Percentiles rank a stretch among this genome's conserved stretches.
These are phyloP conservation scores for Talaromyces liani DNA, from an alignment of 495 filamentous ascomycete genomes.

Conservation along the genomic window DNA sequence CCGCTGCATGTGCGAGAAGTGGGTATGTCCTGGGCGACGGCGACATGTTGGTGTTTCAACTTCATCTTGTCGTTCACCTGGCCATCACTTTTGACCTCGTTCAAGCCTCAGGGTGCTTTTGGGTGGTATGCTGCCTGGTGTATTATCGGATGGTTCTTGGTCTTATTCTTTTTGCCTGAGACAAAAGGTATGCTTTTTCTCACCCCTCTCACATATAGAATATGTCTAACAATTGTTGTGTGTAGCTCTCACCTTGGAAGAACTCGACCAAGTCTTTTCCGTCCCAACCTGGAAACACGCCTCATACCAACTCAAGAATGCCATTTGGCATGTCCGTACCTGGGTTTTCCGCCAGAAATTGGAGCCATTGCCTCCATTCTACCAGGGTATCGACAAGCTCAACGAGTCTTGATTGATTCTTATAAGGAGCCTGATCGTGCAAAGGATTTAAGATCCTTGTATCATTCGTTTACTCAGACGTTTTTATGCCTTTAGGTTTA, in stretches of 20 bases:
- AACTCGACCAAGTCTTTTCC: constrained; percentile 47
- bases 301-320: constrained; percentile 38
- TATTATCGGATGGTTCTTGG: constrained; percentile 47
- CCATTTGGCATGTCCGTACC: constrained; percentile 44
- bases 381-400: constrained; percentile 27
- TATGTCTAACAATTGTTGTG: constrained; percentile 3
- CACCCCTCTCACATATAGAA: not conserved
- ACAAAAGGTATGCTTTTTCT: constrained; percentile 36
- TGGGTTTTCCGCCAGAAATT: constrained; percentile 43
- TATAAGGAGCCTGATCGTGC: not conserved
- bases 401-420: constrained; percentile 14
- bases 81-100: constrained; percentile 38
- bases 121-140: constrained; percentile 58
- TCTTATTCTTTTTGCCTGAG: constrained; percentile 50
- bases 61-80: constrained; percentile 53
- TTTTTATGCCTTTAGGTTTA: not conserved
- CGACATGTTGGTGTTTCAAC: constrained; percentile 44
- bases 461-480: not conserved
- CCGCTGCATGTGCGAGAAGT: constrained; percentile 56
- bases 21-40: constrained; percentile 58
- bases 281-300: constrained; percentile 43
- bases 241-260: constrained; percentile 40
- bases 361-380: constrained; percentile 36
- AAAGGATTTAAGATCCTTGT: not conserved
- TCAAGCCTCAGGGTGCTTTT: constrained; percentile 51